phyloP scores from a whole-genome alignment of 2,329 filamentous ascomycete genomes.

The Stagonosporopsis rhizophila region DNA sequence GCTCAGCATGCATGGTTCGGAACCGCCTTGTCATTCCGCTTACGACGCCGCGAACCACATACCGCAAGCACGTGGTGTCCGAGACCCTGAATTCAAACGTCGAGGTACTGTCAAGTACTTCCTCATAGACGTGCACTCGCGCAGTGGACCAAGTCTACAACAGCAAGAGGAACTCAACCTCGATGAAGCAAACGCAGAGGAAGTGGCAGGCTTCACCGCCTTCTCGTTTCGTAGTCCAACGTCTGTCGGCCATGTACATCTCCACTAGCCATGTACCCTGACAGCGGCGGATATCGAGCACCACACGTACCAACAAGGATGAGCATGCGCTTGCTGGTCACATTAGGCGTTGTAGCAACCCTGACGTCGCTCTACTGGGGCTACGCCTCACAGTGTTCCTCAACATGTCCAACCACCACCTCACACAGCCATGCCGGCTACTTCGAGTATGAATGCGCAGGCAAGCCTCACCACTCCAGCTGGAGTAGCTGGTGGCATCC shows the following conservation, averaged over 20 bases:
- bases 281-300: background rate
- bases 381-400: background rate
- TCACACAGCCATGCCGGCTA: constrained; percentile 25
- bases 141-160: background rate
- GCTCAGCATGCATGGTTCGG: background rate
- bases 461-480: constrained; percentile 43
- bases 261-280: background rate
- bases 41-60: background rate
- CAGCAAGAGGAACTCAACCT: background rate
- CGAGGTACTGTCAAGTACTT: background rate
- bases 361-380: constrained; percentile 14
- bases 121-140: background rate
- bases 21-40: background rate
- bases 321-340: background rate
- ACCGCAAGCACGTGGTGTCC: background rate
- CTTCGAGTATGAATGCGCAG: constrained; percentile 34
- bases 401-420: background rate
- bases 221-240: constrained; percentile 13
- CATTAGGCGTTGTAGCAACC: background rate
- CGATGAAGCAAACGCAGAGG: background rate
- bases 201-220: constrained; percentile 13
- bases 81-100: background rate
- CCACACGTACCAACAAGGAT: background rate
- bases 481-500: constrained; percentile 48
- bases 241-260: background rate